Conservation (phyloP, 2,329 filamentous ascomycete species). For the Colletotrichum gigasporum region DNA sequence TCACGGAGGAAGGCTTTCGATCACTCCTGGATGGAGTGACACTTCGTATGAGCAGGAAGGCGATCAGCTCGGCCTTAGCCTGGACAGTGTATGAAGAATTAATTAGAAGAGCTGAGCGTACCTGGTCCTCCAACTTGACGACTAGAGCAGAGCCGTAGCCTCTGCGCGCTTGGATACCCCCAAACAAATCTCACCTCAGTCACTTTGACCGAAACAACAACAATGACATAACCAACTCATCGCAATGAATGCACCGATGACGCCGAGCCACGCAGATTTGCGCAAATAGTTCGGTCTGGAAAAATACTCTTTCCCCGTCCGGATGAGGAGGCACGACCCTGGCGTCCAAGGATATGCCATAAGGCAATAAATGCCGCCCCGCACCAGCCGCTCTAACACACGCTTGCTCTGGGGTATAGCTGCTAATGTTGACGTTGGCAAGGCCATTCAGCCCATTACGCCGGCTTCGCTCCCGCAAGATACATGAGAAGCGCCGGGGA, state of each 20-base stretch:
- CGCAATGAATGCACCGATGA: not conserved
- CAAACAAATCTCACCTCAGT: conserved; percentile 6
- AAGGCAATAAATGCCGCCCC: no score
- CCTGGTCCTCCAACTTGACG: conserved; percentile 20
- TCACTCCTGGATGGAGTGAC: conserved; percentile 88
- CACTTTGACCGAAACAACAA: not conserved
- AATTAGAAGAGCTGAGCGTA: conserved; percentile 72
- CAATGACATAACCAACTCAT: not conserved
- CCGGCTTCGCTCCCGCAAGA: conserved; percentile 60
- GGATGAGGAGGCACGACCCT: no score
- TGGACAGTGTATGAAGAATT: conserved; percentile 98
- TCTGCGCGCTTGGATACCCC: not conserved
- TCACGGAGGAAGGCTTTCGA: conserved; percentile 80
- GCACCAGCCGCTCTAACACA: no score
- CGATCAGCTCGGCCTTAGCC: conserved; percentile 90
- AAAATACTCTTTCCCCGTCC: no score
- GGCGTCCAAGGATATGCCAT: no score
- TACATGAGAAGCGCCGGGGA: conserved; percentile 67
- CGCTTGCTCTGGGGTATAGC: not conserved
- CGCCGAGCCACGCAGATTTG: not conserved
- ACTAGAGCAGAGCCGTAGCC: conserved; percentile 18
- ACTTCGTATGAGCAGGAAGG: conserved; percentile 89
- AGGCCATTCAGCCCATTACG: conserved; percentile 36
- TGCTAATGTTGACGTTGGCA: not conserved
- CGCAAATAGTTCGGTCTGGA: not conserved